A percentile compares a stretch with the other conserved stretches of the same genome.
These are phyloP conservation scores for Micromonas pusilla DNA, from an alignment of 139 green algal species.

Conservation along the genomic window DNA sequence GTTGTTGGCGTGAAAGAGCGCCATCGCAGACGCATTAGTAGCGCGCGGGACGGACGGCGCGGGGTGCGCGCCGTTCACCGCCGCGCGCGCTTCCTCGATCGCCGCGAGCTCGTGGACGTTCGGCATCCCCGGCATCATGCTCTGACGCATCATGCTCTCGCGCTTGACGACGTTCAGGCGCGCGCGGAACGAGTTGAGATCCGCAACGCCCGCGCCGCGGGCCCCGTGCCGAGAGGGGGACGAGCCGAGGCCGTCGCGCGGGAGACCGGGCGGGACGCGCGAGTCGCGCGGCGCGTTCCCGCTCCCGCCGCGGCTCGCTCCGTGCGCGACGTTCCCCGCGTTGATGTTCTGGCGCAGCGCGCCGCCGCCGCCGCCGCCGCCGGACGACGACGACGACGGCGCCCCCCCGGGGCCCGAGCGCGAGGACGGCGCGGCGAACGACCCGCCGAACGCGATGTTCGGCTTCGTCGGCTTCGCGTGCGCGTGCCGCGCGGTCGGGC, in stretches of 20 bases:
- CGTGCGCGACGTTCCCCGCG: background rate
- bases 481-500: no score
- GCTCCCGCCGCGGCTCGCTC: background rate
- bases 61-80: background rate
- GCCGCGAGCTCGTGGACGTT: no score
- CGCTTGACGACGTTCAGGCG: background rate
- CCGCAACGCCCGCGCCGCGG: background rate
- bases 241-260: background rate
- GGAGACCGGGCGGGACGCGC: background rate
- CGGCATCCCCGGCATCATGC: background rate
- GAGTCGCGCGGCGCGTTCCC: background rate
- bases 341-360: background rate
- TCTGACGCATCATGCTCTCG: background rate
- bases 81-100: no score
- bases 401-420: no score
- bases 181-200: background rate
- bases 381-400: no score
- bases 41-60: no score
- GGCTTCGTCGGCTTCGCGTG: no score
- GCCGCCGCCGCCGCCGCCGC: no score
- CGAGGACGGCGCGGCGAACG: background rate
- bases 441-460: background rate
- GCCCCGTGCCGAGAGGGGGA: background rate
- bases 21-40: no score
- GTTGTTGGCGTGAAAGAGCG: no score